Base-by-base conservation (phyloP, 1,139 yeast genomes). In the Candida mesenterica region DNA sequence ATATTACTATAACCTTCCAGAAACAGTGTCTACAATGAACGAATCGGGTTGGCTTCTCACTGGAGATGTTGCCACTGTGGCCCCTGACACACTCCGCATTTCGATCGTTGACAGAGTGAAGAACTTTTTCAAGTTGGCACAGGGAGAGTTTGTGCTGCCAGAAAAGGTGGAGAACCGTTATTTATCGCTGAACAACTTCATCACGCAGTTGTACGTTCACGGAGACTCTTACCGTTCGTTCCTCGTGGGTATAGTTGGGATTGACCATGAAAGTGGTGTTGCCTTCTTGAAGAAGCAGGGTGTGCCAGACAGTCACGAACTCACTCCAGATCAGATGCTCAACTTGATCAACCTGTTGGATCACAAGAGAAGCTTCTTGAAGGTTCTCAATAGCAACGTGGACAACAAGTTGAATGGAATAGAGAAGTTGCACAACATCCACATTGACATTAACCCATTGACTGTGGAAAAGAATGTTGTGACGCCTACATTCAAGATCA, bases 141-240 rank as follows among this genome's bases (percentile, higher is more conserved):
- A 68, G 40, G 75, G 75, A 12, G 75, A 68, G 46, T 68, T 60
- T 39, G 61, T 68, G 26, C 60, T 72, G 7, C 74, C 74, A 0
- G 75, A 68, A 48, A 60, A 52, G 40, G 62, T 68, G 33, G 75
- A 68, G 48, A 65, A 63, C 38, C 45, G 54, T 15, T 68, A 67
- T 43, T 54, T 63, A 34, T 55, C 68, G 2, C 45, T 52, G 20
- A 62, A 61, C 37, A 61, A 72, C 5, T 37, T 53, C 18, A 45
- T 66, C 24, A 47, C 52, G 20, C 75, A 68, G 51, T 42, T 66
- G 14, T 68, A 52, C 39, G 59, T 62, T 16, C 68, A 82, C 50
- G 94, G 94, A n/a, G 79, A 81, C 49, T 74, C 89, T 0, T 57
- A 75, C 18, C 65, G 78, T 48, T 68, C 76, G 3, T 82, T 53